Conservation (phyloP, 768 basidiomycete genomes). For the Gyrodon lividus region DNA sequence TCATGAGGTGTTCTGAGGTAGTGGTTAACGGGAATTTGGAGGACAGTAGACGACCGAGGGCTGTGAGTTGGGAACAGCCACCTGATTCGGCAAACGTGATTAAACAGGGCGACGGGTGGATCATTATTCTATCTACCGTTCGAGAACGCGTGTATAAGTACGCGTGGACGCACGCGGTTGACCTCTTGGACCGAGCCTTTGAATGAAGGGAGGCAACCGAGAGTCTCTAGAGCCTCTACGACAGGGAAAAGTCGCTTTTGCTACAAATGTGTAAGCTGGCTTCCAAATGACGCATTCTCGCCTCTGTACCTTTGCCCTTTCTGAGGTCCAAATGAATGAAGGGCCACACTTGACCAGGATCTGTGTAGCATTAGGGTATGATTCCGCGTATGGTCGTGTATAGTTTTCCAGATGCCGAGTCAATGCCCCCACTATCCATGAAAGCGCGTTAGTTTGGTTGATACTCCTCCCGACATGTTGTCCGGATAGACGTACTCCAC, state of each 20-base stretch:
- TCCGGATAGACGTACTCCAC: slow-evolving; percentile 21
- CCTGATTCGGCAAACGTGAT: slow-evolving; percentile 12
- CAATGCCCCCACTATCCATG: slow-evolving; percentile 21
- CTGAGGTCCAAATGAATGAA: slow-evolving; percentile 19
- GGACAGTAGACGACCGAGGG: slow-evolving; percentile 18
- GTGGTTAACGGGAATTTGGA: slow-evolving; percentile 15
- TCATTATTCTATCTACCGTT: slow-evolving; percentile 18
- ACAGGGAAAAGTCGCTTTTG: slow-evolving; percentile 20
- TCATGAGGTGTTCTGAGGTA: slow-evolving; percentile 3
- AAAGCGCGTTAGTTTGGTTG: background rate
- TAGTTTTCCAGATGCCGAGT: slow-evolving; percentile 28
- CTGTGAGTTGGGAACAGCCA: slow-evolving; percentile 20
- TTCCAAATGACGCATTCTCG: background rate
- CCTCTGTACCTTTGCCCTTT: slow-evolving; percentile 12
- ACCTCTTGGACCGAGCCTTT: background rate
- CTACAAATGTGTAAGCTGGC: slow-evolving; percentile 11
- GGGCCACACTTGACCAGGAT: slow-evolving; percentile 25
- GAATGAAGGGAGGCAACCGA: slow-evolving; percentile 19
- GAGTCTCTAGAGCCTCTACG: slow-evolving; percentile 20
- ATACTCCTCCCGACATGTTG: background rate
- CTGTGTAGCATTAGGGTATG: slow-evolving; percentile 28
- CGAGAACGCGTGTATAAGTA: slow-evolving; percentile 30
- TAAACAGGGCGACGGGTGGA: background rate
- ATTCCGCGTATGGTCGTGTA: slow-evolving; percentile 22
- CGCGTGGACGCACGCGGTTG: slow-evolving; percentile 13